A percentile compares a stretch with the other conserved stretches of the same genome.
Evolutionary conservation across 768 basidiomycete genomes (phyloP).

Genomic region (Naematelia aurantialba): DNA sequence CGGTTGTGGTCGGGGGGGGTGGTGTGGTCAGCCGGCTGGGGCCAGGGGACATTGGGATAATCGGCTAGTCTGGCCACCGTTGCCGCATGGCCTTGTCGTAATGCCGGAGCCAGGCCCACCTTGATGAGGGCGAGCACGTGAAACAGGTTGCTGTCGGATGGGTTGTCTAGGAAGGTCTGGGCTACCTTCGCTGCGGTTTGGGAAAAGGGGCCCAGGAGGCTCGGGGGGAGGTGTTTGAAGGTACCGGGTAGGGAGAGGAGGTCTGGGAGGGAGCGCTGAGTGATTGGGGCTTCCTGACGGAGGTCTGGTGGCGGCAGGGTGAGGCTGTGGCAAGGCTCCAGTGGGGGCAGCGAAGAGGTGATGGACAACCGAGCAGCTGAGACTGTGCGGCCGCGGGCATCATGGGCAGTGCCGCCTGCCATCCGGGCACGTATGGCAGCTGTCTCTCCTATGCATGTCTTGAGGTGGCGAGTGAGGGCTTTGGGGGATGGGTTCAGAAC

Average conservation of each 20-base stretch:
- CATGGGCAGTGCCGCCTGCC: too few relatives aligned
- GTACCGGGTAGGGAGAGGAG: background rate
- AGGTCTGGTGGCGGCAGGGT: too few relatives aligned
- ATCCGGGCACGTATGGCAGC: too few relatives aligned
- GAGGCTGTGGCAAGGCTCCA: too few relatives aligned
- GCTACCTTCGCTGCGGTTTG: background rate
- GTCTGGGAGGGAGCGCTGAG: background rate
- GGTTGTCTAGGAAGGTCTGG: background rate
- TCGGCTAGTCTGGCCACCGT: background rate
- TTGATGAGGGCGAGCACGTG: constrained; percentile 6
- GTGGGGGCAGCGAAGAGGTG: too few relatives aligned
- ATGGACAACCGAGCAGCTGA: too few relatives aligned
- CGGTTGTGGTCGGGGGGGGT: too few relatives aligned
- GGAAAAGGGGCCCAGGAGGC: constrained; percentile 1
- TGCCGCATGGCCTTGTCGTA: background rate
- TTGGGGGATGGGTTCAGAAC: too few relatives aligned
- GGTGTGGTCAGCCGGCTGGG: background rate
- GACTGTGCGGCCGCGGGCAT: too few relatives aligned
- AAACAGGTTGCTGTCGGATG: background rate
- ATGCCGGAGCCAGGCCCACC: background rate
- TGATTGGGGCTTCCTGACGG: too few relatives aligned
- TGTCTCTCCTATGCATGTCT: too few relatives aligned
- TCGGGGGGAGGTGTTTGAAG: constrained; percentile 5
- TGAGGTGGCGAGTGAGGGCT: too few relatives aligned
- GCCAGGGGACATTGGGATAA: background rate